A percentile compares a stretch with the other conserved stretches of the same genome.
Conservation (phyloP, 768 basidiomycete species). For the Lyophyllum shimeji region DNA sequence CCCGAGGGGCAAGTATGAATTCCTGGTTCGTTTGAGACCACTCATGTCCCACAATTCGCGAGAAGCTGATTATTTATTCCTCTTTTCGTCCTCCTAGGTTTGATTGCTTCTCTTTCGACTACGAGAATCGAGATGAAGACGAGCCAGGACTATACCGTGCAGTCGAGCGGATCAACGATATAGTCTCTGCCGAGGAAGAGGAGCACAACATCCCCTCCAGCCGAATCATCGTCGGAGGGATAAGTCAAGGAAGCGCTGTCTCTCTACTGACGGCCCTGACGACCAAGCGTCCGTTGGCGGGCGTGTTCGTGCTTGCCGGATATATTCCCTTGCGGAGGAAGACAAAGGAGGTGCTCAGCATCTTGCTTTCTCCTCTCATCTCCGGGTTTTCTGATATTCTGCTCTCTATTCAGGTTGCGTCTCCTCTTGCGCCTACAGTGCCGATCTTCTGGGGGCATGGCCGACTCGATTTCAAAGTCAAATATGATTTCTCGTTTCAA, state of each 20-base stretch:
- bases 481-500: slow-evolving; percentile 43
- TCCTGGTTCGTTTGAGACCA: slow-evolving; percentile 43
- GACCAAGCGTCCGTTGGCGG: slow-evolving; percentile 49
- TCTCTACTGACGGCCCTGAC: slow-evolving; percentile 57
- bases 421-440: slow-evolving; percentile 42
- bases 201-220: slow-evolving; percentile 53
- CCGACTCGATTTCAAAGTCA: slow-evolving; percentile 56
- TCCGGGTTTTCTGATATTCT: neutral
- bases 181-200: slow-evolving; percentile 57
- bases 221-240: slow-evolving; percentile 71
- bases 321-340: slow-evolving; percentile 60
- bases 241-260: slow-evolving; percentile 70
- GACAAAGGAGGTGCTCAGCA: slow-evolving; percentile 45
- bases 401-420: slow-evolving; percentile 41
- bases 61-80: neutral
- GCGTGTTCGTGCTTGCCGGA: slow-evolving; percentile 58
- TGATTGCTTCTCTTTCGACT: slow-evolving; percentile 52
- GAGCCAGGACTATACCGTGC: slow-evolving; percentile 50
- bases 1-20: slow-evolving; percentile 49
- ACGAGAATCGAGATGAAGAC: slow-evolving; percentile 52
- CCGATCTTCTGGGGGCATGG: slow-evolving; percentile 84
- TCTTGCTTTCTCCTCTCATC: neutral
- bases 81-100: slow-evolving; percentile 36
- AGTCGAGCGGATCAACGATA: slow-evolving; percentile 46
- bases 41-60: too few relatives aligned